phyloP scores from a whole-genome alignment of 306 rosid species.

The Lagenaria siceraria region DNA sequence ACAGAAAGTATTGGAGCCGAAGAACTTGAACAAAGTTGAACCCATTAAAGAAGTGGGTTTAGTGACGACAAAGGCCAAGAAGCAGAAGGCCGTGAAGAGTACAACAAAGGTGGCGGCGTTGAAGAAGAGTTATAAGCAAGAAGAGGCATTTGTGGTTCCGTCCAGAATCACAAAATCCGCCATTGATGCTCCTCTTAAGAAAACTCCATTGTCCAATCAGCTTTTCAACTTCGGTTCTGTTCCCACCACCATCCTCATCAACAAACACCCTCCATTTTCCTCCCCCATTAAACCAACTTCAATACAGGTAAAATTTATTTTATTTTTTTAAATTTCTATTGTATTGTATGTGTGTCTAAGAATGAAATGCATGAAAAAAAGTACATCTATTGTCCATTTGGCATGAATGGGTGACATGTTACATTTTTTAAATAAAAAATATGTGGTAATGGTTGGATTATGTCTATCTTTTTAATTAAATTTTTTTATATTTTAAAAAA shows the following conservation, averaged over 20 bases:
- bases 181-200: constrained; percentile 26
- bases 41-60: constrained; percentile 10
- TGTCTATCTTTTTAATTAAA: too few species aligned
- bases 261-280: constrained; percentile 23
- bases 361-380: too few species aligned
- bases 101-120: neutral
- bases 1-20: constrained; percentile 32
- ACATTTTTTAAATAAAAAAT: too few species aligned
- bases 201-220: constrained; percentile 34
- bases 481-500: too few species aligned
- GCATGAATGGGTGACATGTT: too few species aligned
- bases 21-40: constrained; percentile 9
- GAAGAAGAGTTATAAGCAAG: constrained; percentile 46
- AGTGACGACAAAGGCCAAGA: neutral
- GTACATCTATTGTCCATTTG: too few species aligned
- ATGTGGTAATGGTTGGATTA: too few species aligned
- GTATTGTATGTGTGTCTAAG: too few species aligned
- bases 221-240: constrained; percentile 33
- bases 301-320: constrained; percentile 19
- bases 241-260: constrained; percentile 31
- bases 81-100: neutral
- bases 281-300: constrained; percentile 20
- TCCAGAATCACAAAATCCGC: constrained; percentile 24
- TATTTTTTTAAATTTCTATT: too few species aligned
- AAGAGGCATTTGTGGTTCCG: constrained; percentile 59